These are phyloP conservation scores for Aureobasidium mangrovei DNA, from an alignment of 2,329 filamentous ascomycete species.

Conservation along the genomic window DNA sequence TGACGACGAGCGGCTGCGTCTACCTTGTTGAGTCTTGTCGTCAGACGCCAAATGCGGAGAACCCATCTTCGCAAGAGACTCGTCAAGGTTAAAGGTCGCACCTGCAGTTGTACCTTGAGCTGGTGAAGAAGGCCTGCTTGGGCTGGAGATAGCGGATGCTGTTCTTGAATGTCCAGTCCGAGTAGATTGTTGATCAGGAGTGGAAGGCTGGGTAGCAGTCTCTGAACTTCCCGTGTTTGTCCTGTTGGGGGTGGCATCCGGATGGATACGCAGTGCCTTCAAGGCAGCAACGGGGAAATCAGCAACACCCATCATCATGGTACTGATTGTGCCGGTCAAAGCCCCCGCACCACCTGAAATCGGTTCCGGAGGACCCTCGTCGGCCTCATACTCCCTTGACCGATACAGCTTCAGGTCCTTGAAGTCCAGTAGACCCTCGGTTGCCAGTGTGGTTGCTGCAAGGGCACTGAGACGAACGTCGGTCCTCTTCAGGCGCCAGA, in stretches of 20 bases:
- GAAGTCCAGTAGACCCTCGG: constrained; percentile 54
- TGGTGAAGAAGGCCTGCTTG: not conserved
- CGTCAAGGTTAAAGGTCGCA: constrained; percentile 16
- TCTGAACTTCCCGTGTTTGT: constrained; percentile 7
- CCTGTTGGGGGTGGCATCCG: constrained; percentile 12
- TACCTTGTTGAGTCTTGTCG: not conserved
- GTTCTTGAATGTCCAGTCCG: not conserved
- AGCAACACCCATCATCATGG: constrained; percentile 69
- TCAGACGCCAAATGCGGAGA: constrained; percentile 9
- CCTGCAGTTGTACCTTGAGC: not conserved
- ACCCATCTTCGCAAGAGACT: constrained; percentile 17
- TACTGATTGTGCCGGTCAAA: constrained; percentile 65
- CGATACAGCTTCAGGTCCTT: constrained; percentile 58
- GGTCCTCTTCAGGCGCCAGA: constrained; percentile 62
- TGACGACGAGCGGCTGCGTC: constrained; percentile 10
- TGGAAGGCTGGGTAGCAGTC: not conserved
- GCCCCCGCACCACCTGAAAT: constrained; percentile 68
- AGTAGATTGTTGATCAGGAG: not conserved
- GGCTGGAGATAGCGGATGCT: not conserved
- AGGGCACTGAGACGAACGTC: constrained; percentile 59
- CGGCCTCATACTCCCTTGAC: constrained; percentile 60
- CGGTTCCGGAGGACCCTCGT: constrained; percentile 67
- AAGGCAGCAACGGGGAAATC: constrained; percentile 53
- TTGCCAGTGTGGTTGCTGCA: constrained; percentile 58
- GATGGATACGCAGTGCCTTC: constrained; percentile 35